Evolutionary conservation across 331 rosid species (phyloP), one percentile per base, ranked within the genome.

Genomic region (Telfairia occidentalis): DNA sequence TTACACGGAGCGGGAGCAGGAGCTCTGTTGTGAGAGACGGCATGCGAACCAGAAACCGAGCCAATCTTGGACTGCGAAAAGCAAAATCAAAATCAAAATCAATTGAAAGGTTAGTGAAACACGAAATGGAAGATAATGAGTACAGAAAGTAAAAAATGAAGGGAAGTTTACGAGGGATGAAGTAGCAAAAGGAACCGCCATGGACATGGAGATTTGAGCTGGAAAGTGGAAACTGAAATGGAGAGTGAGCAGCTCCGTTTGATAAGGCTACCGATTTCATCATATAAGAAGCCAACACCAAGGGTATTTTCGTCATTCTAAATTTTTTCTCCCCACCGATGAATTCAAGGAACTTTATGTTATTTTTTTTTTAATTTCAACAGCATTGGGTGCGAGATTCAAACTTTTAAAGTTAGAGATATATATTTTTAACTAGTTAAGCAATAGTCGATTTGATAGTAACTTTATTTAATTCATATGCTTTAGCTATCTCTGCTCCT

Each of bases 51-150:
- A 49, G 81, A 72, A 49, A 80, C 49, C 30, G 83, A 78, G 74
- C 81, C 75, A 12, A 85, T 83, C 82, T 79, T 82, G 64, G 89
- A 81, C 88, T 86, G 86, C 52, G 48, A 43, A 66, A 54, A 35
- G 26, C 9, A 26, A 32, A 77, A 59, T 28, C 45, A 43, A 66
- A 54, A 35, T 19, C 9, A 26, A 32, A 77, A 59, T 28, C 45
- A 59, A 75, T 1, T 7, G 34, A 5, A 64, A n/a, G n/a, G n/a
- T n/a, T n/a, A n/a, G n/a, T n/a, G n/a, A n/a, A n/a, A n/a, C n/a
- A 53, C 65, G n/a, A 35, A 21, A 28, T 0, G 21, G 43, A 50
- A 21, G 65, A 3, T 21, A 1, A 45, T 3, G 29, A 69, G 3
- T 5, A 1, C 3, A 1, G 26, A n/a, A 35, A 81, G n/a, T 12